phyloP scores from a whole-genome alignment of 495 filamentous ascomycete genomes.

The Penicillium canescens region DNA sequence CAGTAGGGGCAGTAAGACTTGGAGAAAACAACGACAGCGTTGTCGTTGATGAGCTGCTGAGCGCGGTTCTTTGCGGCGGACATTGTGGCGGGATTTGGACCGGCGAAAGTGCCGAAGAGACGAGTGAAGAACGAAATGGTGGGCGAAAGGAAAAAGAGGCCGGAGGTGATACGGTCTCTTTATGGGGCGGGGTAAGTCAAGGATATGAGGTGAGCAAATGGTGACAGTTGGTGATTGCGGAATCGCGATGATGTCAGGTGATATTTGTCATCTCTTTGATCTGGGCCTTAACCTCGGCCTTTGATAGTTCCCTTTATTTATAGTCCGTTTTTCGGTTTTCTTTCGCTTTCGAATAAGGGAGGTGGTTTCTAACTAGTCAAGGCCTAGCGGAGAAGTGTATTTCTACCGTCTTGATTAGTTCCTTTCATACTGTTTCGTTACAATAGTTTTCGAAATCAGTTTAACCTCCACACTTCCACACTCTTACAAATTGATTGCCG shows the following conservation, averaged over 20 bases:
- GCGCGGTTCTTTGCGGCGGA: slow-evolving; percentile 85
- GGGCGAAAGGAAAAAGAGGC: slow-evolving; percentile 34
- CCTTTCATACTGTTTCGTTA: no score
- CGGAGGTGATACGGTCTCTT: slow-evolving; percentile 13
- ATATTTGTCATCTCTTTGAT: slow-evolving; percentile 19
- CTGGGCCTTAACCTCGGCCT: no score
- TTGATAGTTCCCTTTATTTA: no score
- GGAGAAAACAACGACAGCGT: slow-evolving; percentile 91
- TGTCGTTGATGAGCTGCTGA: slow-evolving; percentile 85
- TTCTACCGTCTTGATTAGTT: no score
- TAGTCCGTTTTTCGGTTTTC: no score
- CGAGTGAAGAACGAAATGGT: slow-evolving; percentile 77
- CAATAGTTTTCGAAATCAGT: no score
- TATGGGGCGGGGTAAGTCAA: slow-evolving; percentile 3
- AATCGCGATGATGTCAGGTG: slow-evolving; percentile 33
- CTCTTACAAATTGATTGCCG: no score
- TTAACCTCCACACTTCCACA: no score
- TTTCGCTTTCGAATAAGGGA: no score
- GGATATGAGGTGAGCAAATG: slow-evolving; percentile 3
- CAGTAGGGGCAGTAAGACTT: slow-evolving; percentile 99
- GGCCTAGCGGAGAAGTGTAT: no score
- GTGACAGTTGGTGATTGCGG: slow-evolving; percentile 13
- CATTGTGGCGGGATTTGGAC: slow-evolving; percentile 63
- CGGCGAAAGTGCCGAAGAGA: slow-evolving; percentile 66
- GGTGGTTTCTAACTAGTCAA: no score